Evolutionary conservation across 1,284 basidiomycete genomes (phyloP).

Genomic region (Tilletia indica): DNA sequence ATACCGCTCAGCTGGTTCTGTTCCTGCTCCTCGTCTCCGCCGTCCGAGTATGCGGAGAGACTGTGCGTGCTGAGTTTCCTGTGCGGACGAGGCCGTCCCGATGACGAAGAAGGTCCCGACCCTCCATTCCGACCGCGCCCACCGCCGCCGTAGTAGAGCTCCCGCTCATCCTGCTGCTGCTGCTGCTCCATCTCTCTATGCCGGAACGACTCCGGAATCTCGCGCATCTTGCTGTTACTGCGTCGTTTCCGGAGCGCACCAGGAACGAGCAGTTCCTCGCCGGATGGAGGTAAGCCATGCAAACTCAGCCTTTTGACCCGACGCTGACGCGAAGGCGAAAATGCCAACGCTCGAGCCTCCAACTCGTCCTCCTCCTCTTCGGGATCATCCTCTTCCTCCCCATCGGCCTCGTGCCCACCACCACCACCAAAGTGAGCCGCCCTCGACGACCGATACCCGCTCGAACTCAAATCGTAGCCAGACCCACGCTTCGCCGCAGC

Average conservation of each 20-base stretch:
- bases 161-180: constrained; percentile 14
- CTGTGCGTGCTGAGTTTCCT: not conserved
- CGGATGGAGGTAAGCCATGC: not conserved
- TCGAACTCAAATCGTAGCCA: constrained; percentile 21
- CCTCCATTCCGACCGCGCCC: not conserved
- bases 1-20: constrained; percentile 36
- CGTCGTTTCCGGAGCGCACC: constrained; percentile 17
- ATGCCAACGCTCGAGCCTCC: constrained; percentile 23
- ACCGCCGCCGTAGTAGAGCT: constrained; percentile 12
- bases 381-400: constrained; percentile 21
- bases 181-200: not conserved
- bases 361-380: constrained; percentile 33
- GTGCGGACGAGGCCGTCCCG: not conserved
- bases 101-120: not conserved
- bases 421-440: not conserved
- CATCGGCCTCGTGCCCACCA: constrained; percentile 24
- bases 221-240: not conserved
- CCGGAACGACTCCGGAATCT: not conserved
- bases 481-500: constrained; percentile 6
- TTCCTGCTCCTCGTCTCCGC: constrained; percentile 25
- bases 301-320: not conserved
- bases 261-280: constrained; percentile 29
- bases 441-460: not conserved
- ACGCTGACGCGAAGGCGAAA: constrained; percentile 19
- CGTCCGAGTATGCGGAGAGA: not conserved